These are phyloP conservation scores for Rhamnella rubrinervis DNA, from an alignment of 331 rosid genomes.

Conservation along the genomic window DNA sequence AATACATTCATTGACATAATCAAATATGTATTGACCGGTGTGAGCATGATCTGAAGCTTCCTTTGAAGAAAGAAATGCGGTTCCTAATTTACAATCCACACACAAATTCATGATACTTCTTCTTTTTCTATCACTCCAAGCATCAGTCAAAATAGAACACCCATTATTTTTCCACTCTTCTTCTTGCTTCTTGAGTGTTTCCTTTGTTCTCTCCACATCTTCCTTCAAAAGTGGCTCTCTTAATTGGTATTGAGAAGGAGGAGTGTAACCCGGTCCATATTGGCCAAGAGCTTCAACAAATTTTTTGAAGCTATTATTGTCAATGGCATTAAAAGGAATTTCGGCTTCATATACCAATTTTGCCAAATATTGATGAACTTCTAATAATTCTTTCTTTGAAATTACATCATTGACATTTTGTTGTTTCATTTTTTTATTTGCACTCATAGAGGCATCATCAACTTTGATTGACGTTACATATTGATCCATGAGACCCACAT, in stretches of 20 bases:
- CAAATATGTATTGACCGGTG: no score
- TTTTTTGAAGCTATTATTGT: constrained; percentile 2
- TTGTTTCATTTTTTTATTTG: not conserved
- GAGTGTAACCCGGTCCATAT: no score
- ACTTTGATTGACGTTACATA: no score
- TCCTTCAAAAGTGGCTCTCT: no score
- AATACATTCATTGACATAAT: not conserved
- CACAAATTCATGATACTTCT: no score
- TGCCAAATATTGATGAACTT: not conserved
- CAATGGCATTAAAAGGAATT: not conserved
- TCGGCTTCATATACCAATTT: not conserved
- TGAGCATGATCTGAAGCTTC: no score
- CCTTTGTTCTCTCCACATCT: no score
- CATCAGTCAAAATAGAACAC: constrained; percentile 6
- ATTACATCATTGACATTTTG: not conserved
- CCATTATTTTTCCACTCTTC: not conserved
- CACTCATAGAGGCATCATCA: no score
- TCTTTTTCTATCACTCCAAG: not conserved
- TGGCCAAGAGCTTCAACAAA: no score
- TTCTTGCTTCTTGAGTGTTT: not conserved
- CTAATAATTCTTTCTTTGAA: not conserved
- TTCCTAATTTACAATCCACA: no score
- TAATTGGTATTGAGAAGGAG: no score
- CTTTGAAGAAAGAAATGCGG: not conserved
- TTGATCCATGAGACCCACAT: no score